These are phyloP conservation scores for Sequoiadendron giganteum DNA, from an alignment of 75 land plant genomes.

Conservation along the genomic window DNA sequence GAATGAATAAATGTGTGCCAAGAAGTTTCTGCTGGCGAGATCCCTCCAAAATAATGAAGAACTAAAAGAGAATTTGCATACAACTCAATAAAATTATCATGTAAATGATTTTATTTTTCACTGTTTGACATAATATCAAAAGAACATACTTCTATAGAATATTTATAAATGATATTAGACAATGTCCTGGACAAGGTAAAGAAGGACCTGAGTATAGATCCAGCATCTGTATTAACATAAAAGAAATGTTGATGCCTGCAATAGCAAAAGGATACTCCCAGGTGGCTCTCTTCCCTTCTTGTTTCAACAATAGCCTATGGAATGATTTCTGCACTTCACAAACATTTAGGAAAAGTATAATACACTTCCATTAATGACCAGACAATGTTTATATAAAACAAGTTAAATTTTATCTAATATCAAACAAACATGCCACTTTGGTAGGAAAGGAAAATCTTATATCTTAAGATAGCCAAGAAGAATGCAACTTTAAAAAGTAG, in stretches of 20 bases:
- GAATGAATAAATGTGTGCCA: background rate
- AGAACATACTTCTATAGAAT: background rate
- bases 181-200: background rate
- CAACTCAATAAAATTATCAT: background rate
- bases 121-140: background rate
- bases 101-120: background rate
- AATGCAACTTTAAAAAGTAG: background rate
- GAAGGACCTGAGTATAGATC: slow-evolving; percentile 74
- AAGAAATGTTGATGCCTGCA: slow-evolving; percentile 91
- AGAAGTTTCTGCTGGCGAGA: background rate
- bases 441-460: background rate
- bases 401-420: background rate
- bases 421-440: background rate
- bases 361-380: background rate
- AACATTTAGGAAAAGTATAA: background rate
- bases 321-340: slow-evolving; percentile 59
- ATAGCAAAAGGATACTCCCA: slow-evolving; percentile 99
- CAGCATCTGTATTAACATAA: slow-evolving; percentile 92
- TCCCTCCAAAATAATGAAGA: background rate
- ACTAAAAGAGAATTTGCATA: background rate
- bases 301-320: slow-evolving; percentile 68
- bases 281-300: slow-evolving; percentile 74
- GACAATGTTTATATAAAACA: background rate
- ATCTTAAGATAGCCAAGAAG: background rate
- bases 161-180: background rate